A percentile compares a stretch with the other conserved stretches of the same genome.
These are phyloP conservation scores for Pythium biforme DNA, from an alignment of 352 stramenopile genomes.

Conservation along the genomic window DNA sequence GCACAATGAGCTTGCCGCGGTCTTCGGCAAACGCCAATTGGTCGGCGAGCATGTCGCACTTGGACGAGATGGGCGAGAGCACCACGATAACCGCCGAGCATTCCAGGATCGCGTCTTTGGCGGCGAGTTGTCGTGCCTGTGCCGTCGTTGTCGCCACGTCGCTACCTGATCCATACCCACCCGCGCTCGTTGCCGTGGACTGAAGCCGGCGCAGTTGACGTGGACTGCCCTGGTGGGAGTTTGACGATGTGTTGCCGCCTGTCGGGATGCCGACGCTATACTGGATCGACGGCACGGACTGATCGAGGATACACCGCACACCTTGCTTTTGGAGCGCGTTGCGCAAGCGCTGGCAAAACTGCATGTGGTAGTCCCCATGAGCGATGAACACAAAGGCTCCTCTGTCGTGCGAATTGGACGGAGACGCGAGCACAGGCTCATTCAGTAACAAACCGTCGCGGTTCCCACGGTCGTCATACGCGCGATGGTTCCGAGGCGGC, in stretches of 20 bases:
- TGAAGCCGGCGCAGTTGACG: constrained; percentile 8
- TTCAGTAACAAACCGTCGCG: not conserved
- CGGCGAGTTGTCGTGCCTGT: constrained; percentile 62
- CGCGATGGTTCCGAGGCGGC: constrained; percentile 1
- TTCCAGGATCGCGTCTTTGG: constrained; percentile 72
- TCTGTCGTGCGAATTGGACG: not conserved
- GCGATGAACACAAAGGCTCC: constrained; percentile 67
- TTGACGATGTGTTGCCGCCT: not conserved
- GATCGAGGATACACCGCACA: constrained; percentile 58
- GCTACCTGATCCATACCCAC: constrained; percentile 22
- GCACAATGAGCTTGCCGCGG: constrained; percentile 68
- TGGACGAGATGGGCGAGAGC: constrained; percentile 63
- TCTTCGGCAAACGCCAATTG: constrained; percentile 83
- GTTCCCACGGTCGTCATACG: constrained; percentile 4
- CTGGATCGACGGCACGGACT: constrained; percentile 49
- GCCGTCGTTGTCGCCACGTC: constrained; percentile 33
- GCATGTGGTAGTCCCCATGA: constrained; percentile 68
- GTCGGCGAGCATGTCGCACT: constrained; percentile 68
- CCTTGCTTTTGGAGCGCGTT: constrained; percentile 56
- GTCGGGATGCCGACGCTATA: constrained; percentile 26
- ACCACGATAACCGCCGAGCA: constrained; percentile 70
- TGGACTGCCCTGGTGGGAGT: constrained; percentile 8
- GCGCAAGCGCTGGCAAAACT: constrained; percentile 62
- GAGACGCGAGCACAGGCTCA: not conserved
- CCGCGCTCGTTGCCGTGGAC: constrained; percentile 17